These are phyloP conservation scores for Botrytis pseudocinerea DNA, from an alignment of 2,329 filamentous ascomycete species.

Conservation along the genomic window DNA sequence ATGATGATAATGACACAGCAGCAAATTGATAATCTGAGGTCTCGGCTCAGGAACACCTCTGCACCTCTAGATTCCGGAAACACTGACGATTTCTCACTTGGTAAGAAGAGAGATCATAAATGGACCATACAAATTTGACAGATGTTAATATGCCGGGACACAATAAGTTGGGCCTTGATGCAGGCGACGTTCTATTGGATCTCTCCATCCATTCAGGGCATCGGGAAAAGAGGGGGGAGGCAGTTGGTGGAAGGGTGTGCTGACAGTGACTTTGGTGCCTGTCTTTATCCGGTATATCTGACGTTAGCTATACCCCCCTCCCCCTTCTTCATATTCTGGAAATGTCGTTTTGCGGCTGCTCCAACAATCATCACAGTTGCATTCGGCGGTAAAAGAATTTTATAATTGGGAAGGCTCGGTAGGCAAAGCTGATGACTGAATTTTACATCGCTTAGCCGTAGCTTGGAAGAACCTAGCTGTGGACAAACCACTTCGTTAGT, in stretches of 20 bases:
- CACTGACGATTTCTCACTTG: constrained; percentile 1
- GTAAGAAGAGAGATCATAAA: neutral
- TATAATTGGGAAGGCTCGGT: neutral
- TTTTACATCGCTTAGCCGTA: neutral
- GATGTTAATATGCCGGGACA: constrained; percentile 15
- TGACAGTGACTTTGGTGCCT: constrained; percentile 6
- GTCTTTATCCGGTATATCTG: constrained; percentile 9
- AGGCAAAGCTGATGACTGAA: constrained; percentile 9
- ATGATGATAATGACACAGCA: constrained; percentile 15
- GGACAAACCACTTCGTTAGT: constrained; percentile 13
- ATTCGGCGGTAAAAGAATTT: constrained; percentile 17
- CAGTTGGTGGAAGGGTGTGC: neutral
- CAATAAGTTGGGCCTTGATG: neutral
- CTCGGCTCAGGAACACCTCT: constrained; percentile 20
- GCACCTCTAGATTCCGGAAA: constrained; percentile 7
- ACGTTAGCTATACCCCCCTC: constrained; percentile 1
- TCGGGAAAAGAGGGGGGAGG: neutral
- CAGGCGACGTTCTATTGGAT: constrained; percentile 19
- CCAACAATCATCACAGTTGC: neutral
- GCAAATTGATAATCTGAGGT: constrained; percentile 10
- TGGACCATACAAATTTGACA: neutral
- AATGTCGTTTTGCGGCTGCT: constrained; percentile 2
- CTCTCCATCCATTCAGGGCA: constrained; percentile 12
- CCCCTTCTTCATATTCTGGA: neutral
- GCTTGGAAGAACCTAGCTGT: constrained; percentile 3